phyloP scores from a whole-genome alignment of 345 rosid genomes.

The Turnera subulata region DNA sequence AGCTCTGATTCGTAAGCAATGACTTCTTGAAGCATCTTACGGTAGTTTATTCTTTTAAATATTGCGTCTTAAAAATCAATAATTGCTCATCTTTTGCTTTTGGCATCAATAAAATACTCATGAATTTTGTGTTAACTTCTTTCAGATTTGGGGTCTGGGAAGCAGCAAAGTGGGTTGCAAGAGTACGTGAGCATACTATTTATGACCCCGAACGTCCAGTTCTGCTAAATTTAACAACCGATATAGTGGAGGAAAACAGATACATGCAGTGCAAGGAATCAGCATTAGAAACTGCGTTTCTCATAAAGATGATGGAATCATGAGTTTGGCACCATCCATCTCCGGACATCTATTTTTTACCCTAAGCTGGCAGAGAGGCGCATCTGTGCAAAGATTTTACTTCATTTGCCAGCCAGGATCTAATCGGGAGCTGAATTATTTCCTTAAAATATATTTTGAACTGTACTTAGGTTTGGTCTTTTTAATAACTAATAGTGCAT shows the following conservation, averaged over 20 bases:
- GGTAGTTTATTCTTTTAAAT: too few species aligned
- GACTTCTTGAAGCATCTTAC: too few species aligned
- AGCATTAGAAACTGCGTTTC: slow-evolving; percentile 74
- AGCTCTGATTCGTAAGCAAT: too few species aligned
- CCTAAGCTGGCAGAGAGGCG: not conserved
- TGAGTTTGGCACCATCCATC: slow-evolving; percentile 13
- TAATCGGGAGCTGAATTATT: too few species aligned
- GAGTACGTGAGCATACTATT: slow-evolving; percentile 68
- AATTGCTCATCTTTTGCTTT: not conserved
- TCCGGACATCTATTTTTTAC: not conserved
- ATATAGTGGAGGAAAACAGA: slow-evolving; percentile 84
- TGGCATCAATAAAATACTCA: not conserved
- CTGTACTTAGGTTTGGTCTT: too few species aligned
- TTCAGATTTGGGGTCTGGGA: slow-evolving; percentile 93
- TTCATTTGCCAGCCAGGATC: not conserved
- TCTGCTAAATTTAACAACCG: slow-evolving; percentile 65
- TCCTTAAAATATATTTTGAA: not conserved
- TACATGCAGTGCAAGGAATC: slow-evolving; percentile 72
- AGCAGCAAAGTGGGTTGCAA: slow-evolving; percentile 85
- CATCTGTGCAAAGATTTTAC: not conserved
- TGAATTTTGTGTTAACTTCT: not conserved
- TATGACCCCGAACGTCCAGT: slow-evolving; percentile 61
- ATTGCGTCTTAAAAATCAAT: slow-evolving; percentile 2
- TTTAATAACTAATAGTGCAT: too few species aligned
- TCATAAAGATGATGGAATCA: slow-evolving; percentile 60